These are phyloP conservation scores for Coelastrella sp. DNA, from an alignment of 139 green algal genomes.

Conservation along the genomic window DNA sequence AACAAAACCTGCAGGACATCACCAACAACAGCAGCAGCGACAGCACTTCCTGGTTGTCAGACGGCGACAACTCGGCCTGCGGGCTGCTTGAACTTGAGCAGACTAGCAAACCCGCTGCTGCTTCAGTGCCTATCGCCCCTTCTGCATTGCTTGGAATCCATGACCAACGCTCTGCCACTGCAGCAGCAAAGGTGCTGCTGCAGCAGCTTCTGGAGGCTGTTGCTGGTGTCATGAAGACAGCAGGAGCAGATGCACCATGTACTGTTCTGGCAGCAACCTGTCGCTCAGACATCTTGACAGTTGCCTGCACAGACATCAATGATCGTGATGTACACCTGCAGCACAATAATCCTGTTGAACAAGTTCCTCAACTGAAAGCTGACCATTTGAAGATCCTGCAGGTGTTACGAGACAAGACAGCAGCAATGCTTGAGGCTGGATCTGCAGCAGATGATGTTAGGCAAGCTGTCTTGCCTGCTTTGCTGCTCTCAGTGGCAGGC, in stretches of 20 bases:
- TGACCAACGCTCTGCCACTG: background rate
- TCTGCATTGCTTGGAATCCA: background rate
- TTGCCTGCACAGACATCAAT: background rate
- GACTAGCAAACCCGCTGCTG: background rate
- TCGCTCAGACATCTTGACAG: background rate
- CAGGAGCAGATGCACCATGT: background rate
- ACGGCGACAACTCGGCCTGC: background rate
- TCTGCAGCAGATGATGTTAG: background rate
- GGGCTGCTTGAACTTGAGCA: background rate
- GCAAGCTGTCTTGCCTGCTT: slow-evolving; percentile 7
- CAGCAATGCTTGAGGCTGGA: slow-evolving; percentile 10
- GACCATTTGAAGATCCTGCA: background rate
- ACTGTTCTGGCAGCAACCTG: background rate
- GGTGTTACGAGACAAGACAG: background rate
- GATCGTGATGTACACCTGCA: background rate
- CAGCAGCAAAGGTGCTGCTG: background rate
- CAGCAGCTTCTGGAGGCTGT: slow-evolving; percentile 7
- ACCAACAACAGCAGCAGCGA: background rate
- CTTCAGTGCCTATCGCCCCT: background rate
- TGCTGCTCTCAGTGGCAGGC: slow-evolving; percentile 11
- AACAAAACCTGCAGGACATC: background rate
- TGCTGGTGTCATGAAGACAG: background rate
- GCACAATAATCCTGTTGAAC: background rate
- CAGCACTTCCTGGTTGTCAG: background rate
- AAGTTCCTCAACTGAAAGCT: background rate